These are phyloP conservation scores for Myxozyma neglecta DNA, from an alignment of 805 yeast genomes.

Conservation along the genomic window DNA sequence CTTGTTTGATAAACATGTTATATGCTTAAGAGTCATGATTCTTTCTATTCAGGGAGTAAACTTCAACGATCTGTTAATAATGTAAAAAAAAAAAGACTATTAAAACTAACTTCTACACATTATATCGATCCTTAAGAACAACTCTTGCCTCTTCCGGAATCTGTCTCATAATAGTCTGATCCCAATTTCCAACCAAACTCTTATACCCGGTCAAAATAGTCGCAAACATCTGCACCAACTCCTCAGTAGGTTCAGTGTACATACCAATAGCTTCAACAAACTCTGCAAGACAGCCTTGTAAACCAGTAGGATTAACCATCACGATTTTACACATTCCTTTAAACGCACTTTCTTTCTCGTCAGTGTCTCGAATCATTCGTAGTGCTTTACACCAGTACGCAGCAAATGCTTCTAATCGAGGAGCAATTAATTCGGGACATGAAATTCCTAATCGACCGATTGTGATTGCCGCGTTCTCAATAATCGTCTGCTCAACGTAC, in stretches of 20 bases:
- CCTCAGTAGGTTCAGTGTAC: conserved; percentile 39
- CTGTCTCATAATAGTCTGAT: conserved; percentile 30
- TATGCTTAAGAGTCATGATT: too few relatives aligned
- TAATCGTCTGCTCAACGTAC: conserved; percentile 60
- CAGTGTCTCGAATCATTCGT: conserved; percentile 67
- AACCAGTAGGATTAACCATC: conserved; percentile 63
- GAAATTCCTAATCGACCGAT: conserved; percentile 79
- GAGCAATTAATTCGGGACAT: conserved; percentile 58
- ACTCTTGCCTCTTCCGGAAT: conserved; percentile 32
- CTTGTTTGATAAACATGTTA: too few relatives aligned
- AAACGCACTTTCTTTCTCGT: conserved; percentile 85
- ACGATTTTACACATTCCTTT: conserved; percentile 77
- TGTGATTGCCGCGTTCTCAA: conserved; percentile 87
- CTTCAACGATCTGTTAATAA: too few relatives aligned
- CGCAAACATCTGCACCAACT: conserved; percentile 36
- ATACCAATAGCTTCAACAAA: conserved; percentile 59
- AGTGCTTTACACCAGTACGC: conserved; percentile 71
- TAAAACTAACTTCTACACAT: background rate
- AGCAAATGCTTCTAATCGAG: conserved; percentile 58
- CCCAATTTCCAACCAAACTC: conserved; percentile 35
- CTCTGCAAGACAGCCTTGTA: conserved; percentile 51
- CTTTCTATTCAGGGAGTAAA: too few relatives aligned
- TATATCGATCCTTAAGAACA: conserved; percentile 17
- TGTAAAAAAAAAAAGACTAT: background rate
- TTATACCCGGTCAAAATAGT: conserved; percentile 38